phyloP scores from a whole-genome alignment of 148 eudicot species.

The Pouteria glomerata region DNA sequence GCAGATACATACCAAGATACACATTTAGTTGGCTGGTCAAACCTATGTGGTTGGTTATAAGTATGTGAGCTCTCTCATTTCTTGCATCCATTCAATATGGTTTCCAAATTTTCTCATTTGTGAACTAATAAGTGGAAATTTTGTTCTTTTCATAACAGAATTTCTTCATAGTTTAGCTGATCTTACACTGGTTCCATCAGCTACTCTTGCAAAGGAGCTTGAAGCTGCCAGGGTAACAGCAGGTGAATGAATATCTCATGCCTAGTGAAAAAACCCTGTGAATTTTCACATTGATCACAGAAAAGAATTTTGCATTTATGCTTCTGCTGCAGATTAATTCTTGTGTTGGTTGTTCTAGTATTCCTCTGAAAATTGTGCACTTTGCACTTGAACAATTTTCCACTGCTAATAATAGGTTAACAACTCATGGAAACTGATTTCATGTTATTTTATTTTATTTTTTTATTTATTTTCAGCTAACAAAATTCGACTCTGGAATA shows the following conservation, averaged over 20 bases:
- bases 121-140: slow-evolving; percentile 7
- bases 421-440: not conserved
- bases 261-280: not conserved
- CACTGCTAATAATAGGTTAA: not conserved
- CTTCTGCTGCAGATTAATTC: not conserved
- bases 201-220: slow-evolving; percentile 90
- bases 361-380: not conserved
- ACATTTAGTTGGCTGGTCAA: slow-evolving; percentile 96
- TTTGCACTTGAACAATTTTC: not conserved
- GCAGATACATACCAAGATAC: slow-evolving; percentile 95
- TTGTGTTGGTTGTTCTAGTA: not conserved
- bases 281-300: not conserved
- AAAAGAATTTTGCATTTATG: not conserved
- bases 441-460: too few species aligned
- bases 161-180: slow-evolving; percentile 95
- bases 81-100: not conserved
- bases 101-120: not conserved
- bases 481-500: slow-evolving; percentile 88
- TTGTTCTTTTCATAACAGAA: slow-evolving; percentile 34
- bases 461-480: slow-evolving; percentile 31
- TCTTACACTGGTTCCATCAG: slow-evolving; percentile 94
- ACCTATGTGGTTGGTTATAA: slow-evolving; percentile 97
- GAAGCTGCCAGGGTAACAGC: slow-evolving; percentile 79
- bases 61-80: slow-evolving; percentile 38
- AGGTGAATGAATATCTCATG: slow-evolving; percentile 33